phyloP scores from a whole-genome alignment of 2,329 filamentous ascomycete species.

The Ampelomyces quisqualis region DNA sequence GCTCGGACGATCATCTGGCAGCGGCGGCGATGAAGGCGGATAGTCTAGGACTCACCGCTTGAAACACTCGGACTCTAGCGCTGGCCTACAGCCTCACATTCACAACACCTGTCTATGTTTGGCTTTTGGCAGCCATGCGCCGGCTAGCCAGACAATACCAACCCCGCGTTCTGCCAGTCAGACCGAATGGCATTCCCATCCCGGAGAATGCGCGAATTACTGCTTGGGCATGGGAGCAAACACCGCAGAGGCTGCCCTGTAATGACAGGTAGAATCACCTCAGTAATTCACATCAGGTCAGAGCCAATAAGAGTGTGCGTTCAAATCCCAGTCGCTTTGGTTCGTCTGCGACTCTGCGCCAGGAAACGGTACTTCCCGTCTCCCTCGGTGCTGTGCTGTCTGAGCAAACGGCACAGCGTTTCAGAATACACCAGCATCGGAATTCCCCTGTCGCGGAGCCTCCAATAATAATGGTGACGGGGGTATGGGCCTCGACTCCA shows the following conservation, averaged over 20 bases:
- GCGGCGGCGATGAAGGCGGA: too few species aligned
- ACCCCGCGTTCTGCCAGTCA: conserved; percentile 21
- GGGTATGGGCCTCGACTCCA: neutral
- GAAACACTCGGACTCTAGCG: neutral
- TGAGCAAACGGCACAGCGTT: conserved; percentile 7
- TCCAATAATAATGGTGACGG: conserved; percentile 8
- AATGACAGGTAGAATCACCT: too few species aligned
- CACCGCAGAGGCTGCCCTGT: too few species aligned
- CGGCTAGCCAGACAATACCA: neutral
- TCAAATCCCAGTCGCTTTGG: too few species aligned
- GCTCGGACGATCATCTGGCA: too few species aligned
- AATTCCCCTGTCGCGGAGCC: conserved; percentile 4
- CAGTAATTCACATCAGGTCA: too few species aligned
- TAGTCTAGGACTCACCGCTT: too few species aligned
- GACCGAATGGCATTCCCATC: conserved; percentile 2
- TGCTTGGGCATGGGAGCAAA: too few species aligned
- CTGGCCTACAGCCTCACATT: neutral
- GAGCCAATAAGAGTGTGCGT: too few species aligned
- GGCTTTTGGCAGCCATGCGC: too few species aligned
- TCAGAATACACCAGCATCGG: conserved; percentile 10
- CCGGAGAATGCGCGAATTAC: neutral
- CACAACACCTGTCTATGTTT: neutral
- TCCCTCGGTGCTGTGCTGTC: neutral
- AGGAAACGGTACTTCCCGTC: conserved; percentile 2
- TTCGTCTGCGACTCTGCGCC: too few species aligned